Evolutionary conservation across 805 yeast genomes (phyloP).

Genomic region (Yarrowia keelungensis): DNA sequence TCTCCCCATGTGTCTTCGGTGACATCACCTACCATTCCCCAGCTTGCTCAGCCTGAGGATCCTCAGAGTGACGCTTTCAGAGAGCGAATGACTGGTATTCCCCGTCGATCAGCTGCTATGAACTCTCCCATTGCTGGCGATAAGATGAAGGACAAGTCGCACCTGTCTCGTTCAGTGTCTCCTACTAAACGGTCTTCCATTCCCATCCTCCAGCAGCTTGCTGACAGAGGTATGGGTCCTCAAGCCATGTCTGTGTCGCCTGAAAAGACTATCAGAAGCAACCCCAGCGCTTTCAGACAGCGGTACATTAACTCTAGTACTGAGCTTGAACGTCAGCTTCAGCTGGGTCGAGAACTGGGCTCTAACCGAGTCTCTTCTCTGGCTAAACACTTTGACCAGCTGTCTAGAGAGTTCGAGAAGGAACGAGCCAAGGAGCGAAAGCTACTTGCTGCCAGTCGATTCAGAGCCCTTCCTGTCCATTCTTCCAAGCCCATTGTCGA

Average conservation of each 20-base stretch:
- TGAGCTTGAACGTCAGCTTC: conserved; percentile 45
- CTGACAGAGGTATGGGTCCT: conserved; percentile 34
- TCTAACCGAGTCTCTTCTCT: conserved; percentile 49
- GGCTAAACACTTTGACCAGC: conserved; percentile 74
- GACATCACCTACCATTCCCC: conserved; percentile 3
- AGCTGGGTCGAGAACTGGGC: conserved; percentile 34
- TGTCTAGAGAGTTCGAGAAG: conserved; percentile 83
- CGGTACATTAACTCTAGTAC: conserved; percentile 38
- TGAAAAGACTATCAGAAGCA: conserved; percentile 15
- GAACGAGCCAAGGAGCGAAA: conserved; percentile 82
- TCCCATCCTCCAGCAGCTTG: conserved; percentile 25
- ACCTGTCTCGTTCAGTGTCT: conserved; percentile 27
- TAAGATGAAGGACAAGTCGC: conserved; percentile 7
- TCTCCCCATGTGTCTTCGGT: background rate
- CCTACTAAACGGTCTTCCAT: conserved; percentile 29
- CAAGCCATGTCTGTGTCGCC: conserved; percentile 30
- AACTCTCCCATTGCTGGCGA: conserved; percentile 5
- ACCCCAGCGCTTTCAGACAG: conserved; percentile 13
- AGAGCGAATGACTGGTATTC: conserved; percentile 33
- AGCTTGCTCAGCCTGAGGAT: conserved; percentile 1
- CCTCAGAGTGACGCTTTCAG: conserved; percentile 31
- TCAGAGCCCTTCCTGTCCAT: conserved; percentile 72
- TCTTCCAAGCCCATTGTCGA: conserved; percentile 88
- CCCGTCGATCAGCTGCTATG: conserved; percentile 21
- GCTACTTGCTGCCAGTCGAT: conserved; percentile 64